Base-by-base conservation (phyloP, 2,329 filamentous ascomycete species). In the Geosmithia putterillii region DNA sequence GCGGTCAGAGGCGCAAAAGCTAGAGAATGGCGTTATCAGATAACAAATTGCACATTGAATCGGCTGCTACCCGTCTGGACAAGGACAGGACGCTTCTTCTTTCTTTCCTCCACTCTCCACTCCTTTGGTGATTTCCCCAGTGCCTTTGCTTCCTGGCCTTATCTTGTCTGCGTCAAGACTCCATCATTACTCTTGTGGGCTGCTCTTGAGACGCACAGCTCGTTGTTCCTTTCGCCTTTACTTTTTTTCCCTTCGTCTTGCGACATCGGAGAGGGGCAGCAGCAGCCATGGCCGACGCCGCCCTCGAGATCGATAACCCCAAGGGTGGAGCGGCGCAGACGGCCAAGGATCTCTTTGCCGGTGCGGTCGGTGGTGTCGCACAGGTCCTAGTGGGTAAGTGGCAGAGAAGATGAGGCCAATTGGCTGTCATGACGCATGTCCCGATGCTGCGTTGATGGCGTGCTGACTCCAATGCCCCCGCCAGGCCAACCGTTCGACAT, bases 301-400 rank as follows among this genome's bases (percentile, higher is more conserved):
- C 9, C 9, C 9, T 12, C 15, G 65, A 67, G 45, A 42, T 61
- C 38, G 60, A 66, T 44, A 50, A 50, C 34, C 51, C 55, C 43
- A 53, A 60, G 48, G 52, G 54, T 47, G 59, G 63, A 44, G 64
- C 62, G 20, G 51, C 71, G 52, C 77, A 82, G 58, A 83, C 84
- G 41, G 69, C 81, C 55, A 98, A 96, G 71, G 92, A 98, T 65
- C 70, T 98, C 46, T 84, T 90, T 58, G 79, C 92, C 10, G 92
- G 92, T 34, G 92, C 92, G 46, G 84, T 83, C 7, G 92, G 92
- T 49, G 92, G 92, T 54, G 74, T 96, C 53, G 90, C 92, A 17
- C 92, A 98, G 65, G 92, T 98, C 38, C 67, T 98, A 48, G 74
- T 96, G 51, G 90, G 89, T 95, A 67, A 65, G 79, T n/a, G n/a